These are phyloP conservation scores for Cutaneotrichosporon sp. DNA, from an alignment of 1,284 basidiomycete species.

Conservation along the genomic window DNA sequence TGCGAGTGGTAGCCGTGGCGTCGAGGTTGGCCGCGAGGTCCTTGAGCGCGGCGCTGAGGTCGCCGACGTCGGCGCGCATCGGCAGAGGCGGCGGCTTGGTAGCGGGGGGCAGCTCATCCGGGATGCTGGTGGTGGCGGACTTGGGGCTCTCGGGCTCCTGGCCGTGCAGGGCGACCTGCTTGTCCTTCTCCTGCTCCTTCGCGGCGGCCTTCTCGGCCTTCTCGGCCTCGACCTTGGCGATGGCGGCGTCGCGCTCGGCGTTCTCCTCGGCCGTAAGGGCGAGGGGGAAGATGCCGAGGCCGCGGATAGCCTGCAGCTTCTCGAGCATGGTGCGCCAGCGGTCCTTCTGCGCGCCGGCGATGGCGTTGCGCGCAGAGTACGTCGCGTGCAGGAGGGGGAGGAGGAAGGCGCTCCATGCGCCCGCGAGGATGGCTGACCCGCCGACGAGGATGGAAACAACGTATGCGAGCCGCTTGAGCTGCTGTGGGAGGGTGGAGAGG, in stretches of 20 bases:
- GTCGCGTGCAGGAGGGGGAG: conserved; percentile 50
- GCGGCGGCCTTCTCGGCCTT: conserved; percentile 8
- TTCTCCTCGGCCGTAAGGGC: background rate
- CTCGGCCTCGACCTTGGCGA: conserved; percentile 9
- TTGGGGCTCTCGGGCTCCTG: conserved; percentile 8
- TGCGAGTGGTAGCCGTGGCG: conserved; percentile 51
- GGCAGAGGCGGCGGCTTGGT: conserved; percentile 5
- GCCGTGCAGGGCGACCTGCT: conserved; percentile 12
- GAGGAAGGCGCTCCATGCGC: conserved; percentile 46
- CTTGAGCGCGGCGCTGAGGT: conserved; percentile 28
- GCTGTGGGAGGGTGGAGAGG: conserved; percentile 20
- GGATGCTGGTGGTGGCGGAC: conserved; percentile 1
- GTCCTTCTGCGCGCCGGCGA: conserved; percentile 42
- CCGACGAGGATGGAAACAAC: conserved; percentile 47
- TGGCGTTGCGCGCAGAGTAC: conserved; percentile 46
- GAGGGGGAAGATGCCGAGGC: conserved; percentile 21
- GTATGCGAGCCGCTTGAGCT: conserved; percentile 41
- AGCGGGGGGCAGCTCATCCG: conserved; percentile 6
- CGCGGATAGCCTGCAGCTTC: conserved; percentile 28
- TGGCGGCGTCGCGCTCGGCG: conserved; percentile 5
- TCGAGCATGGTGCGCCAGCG: conserved; percentile 27
- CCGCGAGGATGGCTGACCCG: conserved; percentile 36
- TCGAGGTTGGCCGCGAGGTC: conserved; percentile 33
- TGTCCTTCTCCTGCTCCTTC: conserved; percentile 11
- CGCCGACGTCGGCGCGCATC: conserved; percentile 18